phyloP scores from a whole-genome alignment of 306 rosid species.

The Morella rubra region DNA sequence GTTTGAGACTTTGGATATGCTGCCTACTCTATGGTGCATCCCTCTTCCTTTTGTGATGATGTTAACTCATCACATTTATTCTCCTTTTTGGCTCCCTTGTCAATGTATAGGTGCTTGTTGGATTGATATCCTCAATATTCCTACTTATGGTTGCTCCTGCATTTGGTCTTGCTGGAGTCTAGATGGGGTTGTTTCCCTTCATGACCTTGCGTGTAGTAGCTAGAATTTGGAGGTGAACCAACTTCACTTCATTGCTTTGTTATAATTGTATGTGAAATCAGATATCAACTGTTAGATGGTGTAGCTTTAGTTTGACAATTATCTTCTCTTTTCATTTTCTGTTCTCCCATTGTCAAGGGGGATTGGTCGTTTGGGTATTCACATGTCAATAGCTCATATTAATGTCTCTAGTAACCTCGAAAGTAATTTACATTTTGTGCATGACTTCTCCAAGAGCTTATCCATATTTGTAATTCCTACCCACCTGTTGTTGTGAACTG shows the following conservation, averaged over 20 bases:
- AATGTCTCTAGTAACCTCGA: not conserved
- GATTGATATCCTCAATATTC: too few species aligned
- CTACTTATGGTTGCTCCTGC: too few species aligned
- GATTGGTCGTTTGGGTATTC: not conserved
- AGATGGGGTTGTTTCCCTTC: too few species aligned
- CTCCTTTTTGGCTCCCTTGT: too few species aligned
- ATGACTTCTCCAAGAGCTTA: not conserved
- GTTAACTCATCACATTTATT: too few species aligned
- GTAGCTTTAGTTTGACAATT: not conserved
- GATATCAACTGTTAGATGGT: not conserved
- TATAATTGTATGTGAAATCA: not conserved
- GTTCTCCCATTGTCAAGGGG: not conserved
- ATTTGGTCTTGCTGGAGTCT: too few species aligned
- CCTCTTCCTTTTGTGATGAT: too few species aligned
- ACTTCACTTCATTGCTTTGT: not conserved
- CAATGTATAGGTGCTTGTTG: too few species aligned
- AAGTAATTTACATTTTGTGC: not conserved
- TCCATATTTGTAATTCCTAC: not conserved
- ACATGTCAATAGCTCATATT: not conserved
- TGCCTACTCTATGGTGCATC: too few species aligned
- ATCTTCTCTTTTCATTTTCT: not conserved
- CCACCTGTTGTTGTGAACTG: conserved; percentile 3
- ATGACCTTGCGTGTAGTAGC: too few species aligned
- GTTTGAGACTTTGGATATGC: too few species aligned
- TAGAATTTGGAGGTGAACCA: too few species aligned